A percentile compares a stretch with the other conserved stretches of the same genome.
Conservation (phyloP, 2,329 filamentous ascomycete genomes). For the Alternaria consortialis region DNA sequence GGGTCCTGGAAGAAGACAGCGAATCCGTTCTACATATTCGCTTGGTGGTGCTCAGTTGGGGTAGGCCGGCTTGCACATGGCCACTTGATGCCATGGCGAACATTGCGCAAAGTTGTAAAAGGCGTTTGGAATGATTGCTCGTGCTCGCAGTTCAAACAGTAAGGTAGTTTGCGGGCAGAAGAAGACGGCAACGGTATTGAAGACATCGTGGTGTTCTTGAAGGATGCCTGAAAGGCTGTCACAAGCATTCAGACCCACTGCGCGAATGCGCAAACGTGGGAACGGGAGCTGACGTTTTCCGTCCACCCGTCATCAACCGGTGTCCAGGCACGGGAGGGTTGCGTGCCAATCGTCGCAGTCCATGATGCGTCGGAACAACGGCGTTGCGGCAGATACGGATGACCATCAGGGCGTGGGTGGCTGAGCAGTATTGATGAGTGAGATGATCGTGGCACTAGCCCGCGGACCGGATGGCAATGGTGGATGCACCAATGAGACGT, state of each 20-base stretch:
- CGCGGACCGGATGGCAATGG: background rate
- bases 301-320: constrained; percentile 16
- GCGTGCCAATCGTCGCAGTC: constrained; percentile 5
- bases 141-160: constrained; percentile 4
- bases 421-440: constrained; percentile 20
- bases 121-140: background rate
- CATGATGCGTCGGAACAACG: constrained; percentile 9
- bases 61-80: constrained; percentile 22
- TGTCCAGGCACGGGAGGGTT: constrained; percentile 13
- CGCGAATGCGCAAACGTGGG: constrained; percentile 32
- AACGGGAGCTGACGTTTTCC: constrained; percentile 21
- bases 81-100: constrained; percentile 14
- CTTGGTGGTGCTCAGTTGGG: constrained; percentile 29
- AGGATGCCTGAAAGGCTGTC: constrained; percentile 19
- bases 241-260: constrained; percentile 23
- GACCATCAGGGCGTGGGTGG: constrained; percentile 9
- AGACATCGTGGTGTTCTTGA: constrained; percentile 2
- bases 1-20: constrained; percentile 37
- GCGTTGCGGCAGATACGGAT: constrained; percentile 4
- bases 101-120: constrained; percentile 22
- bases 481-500: constrained; percentile 1
- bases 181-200: background rate
- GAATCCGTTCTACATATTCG: constrained; percentile 34
- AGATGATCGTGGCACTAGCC: constrained; percentile 2
- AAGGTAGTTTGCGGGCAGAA: background rate